These are phyloP conservation scores for Golubevia sp. DNA, from an alignment of 1,284 basidiomycete genomes.

Conservation along the genomic window DNA sequence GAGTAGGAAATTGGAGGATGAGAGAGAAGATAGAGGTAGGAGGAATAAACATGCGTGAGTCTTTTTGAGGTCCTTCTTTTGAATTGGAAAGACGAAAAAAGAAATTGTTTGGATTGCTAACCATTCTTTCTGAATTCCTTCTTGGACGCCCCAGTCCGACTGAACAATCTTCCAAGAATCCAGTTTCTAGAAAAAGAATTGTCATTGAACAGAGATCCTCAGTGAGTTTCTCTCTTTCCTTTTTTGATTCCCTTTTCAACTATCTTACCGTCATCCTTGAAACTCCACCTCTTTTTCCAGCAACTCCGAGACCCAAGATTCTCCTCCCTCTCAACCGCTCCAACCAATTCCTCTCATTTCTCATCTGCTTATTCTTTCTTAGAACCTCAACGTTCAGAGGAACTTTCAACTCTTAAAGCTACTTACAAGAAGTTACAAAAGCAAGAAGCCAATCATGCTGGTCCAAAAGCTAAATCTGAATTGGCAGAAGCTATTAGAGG, in stretches of 20 bases:
- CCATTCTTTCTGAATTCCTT: not conserved
- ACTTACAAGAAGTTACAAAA: slow-evolving; percentile 32
- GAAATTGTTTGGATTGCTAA: not conserved
- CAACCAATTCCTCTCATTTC: slow-evolving; percentile 41
- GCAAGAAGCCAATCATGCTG: slow-evolving; percentile 43
- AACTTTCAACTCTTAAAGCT: slow-evolving; percentile 30
- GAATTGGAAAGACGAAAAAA: no score
- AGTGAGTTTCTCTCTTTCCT: no score
- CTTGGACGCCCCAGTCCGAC: slow-evolving; percentile 16
- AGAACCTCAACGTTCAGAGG: slow-evolving; percentile 29
- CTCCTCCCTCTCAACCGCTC: slow-evolving; percentile 40
- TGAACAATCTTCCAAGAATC: slow-evolving; percentile 36
- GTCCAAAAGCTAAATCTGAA: slow-evolving; percentile 43
- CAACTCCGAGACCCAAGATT: slow-evolving; percentile 47
- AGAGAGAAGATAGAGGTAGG: no score
- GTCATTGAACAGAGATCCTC: slow-evolving; percentile 29
- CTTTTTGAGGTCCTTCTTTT: no score
- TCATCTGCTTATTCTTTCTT: slow-evolving; percentile 47
- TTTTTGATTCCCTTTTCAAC: no score
- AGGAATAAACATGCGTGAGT: slow-evolving; percentile 35
- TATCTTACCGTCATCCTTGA: no score
- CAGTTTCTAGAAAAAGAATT: slow-evolving; percentile 42
- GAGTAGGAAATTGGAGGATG: no score
- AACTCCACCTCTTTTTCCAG: not conserved
- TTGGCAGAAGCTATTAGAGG: slow-evolving; percentile 39